Conservation (phyloP, 345 rosid genomes). For the Boechera stricta region DNA sequence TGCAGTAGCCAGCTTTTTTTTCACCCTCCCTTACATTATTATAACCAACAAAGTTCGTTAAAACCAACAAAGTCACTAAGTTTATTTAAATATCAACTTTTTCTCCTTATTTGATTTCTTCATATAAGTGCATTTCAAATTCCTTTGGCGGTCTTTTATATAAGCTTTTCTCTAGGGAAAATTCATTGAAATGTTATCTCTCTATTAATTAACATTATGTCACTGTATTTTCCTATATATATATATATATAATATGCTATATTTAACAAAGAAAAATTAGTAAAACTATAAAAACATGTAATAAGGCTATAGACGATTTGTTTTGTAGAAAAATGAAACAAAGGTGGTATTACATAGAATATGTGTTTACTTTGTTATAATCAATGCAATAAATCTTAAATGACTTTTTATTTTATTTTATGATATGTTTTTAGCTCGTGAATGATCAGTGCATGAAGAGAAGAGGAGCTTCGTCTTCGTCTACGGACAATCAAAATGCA, state of each 20-base stretch:
- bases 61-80: constrained; percentile 38
- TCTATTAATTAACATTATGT: not conserved
- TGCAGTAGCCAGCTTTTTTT: constrained; percentile 53
- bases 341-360: not conserved
- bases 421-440: constrained; percentile 55
- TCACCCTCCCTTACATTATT: constrained; percentile 24
- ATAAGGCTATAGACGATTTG: not conserved
- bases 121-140: constrained; percentile 32
- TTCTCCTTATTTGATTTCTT: constrained; percentile 21
- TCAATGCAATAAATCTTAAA: not conserved
- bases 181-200: too few species aligned
- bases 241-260: too few species aligned
- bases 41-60: constrained; percentile 38
- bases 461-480: constrained; percentile 50
- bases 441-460: constrained; percentile 69
- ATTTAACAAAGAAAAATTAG: too few species aligned
- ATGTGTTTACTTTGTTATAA: not conserved
- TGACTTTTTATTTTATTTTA: constrained; percentile 9
- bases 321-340: not conserved
- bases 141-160: constrained; percentile 40
- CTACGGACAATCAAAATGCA: constrained; percentile 46
- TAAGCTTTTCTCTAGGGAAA: not conserved
- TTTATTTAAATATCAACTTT: constrained; percentile 1
- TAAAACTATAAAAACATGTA: too few species aligned
- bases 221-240: not conserved